Evolutionary conservation across 129 eudicot species (phyloP).

Genomic region (Sambucus nigra): DNA sequence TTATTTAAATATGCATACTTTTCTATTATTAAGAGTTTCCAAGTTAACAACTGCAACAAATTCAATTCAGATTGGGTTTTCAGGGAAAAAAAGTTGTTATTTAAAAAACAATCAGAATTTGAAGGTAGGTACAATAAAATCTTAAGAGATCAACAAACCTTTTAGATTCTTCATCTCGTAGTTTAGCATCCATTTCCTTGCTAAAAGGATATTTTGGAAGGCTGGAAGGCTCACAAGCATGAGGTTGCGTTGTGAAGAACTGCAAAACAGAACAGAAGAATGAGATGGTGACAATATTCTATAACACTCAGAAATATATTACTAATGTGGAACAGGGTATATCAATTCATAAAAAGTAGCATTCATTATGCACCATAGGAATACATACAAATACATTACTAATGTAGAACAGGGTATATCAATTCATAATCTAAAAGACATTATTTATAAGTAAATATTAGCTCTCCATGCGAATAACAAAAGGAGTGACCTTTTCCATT

Average conservation of each 20-base stretch:
- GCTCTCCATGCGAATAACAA: no score
- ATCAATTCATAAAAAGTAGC: neutral
- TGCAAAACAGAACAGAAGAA: constrained; percentile 18
- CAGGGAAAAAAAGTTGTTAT: neutral
- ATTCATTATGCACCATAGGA: neutral
- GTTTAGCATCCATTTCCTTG: constrained; percentile 95
- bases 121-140: neutral
- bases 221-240: constrained; percentile 88
- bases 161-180: constrained; percentile 90
- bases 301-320: neutral
- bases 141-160: constrained; percentile 32
- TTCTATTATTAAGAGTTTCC: neutral
- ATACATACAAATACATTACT: neutral
- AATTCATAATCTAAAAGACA: no score
- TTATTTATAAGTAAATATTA: no score
- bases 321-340: no score
- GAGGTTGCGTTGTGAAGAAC: constrained; percentile 82
- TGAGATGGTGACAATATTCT: neutral
- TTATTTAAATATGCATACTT: no score
- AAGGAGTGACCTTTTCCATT: no score
- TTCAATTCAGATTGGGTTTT: neutral
- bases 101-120: neutral
- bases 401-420: no score
- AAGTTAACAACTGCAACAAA: constrained; percentile 4
- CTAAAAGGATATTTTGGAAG: constrained; percentile 94